phyloP scores from a whole-genome alignment of 805 yeast genomes.

The Candida alai region DNA sequence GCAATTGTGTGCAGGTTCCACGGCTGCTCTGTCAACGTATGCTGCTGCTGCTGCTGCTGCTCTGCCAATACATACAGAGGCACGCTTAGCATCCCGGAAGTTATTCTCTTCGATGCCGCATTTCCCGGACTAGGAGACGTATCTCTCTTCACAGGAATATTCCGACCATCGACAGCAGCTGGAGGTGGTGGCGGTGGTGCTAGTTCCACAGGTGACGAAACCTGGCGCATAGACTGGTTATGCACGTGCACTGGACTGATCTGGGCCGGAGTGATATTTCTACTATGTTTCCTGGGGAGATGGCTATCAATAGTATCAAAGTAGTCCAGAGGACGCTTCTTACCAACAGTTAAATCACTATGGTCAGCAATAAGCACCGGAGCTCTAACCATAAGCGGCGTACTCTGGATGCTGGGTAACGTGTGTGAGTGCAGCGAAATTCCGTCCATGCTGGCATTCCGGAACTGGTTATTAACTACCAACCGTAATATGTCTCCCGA shows the following conservation, averaged over 20 bases:
- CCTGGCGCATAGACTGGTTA: neutral
- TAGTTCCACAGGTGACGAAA: conserved; percentile 18
- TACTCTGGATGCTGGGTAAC: neutral
- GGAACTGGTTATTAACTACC: conserved; percentile 25
- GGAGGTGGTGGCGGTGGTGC: conserved; percentile 39
- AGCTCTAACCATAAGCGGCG: neutral
- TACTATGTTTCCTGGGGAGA: neutral
- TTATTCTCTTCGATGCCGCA: conserved; percentile 23
- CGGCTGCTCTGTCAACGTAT: no score
- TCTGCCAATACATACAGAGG: conserved; percentile 27
- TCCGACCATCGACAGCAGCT: conserved; percentile 6
- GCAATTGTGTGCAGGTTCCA: no score
- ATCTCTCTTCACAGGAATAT: conserved; percentile 28
- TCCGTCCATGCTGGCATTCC: no score
- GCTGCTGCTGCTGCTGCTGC: no score
- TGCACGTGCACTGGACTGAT: conserved; percentile 1
- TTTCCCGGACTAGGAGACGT: conserved; percentile 2
- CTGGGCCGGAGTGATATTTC: neutral
- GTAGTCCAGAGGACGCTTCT: conserved; percentile 4
- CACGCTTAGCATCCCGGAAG: conserved; percentile 39
- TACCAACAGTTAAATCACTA: neutral
- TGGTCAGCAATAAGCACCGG: neutral
- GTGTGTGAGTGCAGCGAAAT: conserved; percentile 1
- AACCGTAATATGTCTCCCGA: conserved; percentile 34
- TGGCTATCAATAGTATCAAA: conserved; percentile 1